These are phyloP conservation scores for Amoebophrya sp. DNA, from an alignment of 169 alveolate genomes.

Conservation along the genomic window DNA sequence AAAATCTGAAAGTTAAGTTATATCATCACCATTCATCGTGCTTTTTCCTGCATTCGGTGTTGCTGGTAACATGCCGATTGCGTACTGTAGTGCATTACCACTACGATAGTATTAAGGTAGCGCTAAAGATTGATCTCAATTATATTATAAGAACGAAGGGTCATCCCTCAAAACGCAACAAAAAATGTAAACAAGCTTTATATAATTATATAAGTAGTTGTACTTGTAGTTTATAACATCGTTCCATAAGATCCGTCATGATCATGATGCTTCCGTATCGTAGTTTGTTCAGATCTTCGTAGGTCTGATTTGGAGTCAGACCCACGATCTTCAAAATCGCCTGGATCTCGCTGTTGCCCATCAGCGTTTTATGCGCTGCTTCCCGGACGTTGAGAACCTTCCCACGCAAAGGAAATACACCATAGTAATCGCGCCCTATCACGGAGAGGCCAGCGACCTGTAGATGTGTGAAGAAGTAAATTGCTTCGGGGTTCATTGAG, in stretches of 20 bases:
- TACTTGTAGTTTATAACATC: not conserved
- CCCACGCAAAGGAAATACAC: slow-evolving; percentile 99
- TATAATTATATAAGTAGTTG: not conserved
- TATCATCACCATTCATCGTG: not conserved
- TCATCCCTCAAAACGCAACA: not conserved
- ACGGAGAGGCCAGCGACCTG: slow-evolving; percentile 95
- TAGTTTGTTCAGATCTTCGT: slow-evolving; percentile 52
- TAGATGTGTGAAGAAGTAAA: not conserved
- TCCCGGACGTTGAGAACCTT: slow-evolving; percentile 98
- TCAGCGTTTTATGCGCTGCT: slow-evolving; percentile 85
- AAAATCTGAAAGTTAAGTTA: not conserved
- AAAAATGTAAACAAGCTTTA: not conserved
- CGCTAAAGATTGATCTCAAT: not conserved
- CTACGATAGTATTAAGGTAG: slow-evolving; percentile 38
- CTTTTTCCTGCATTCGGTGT: not conserved
- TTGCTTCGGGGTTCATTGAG: no score
- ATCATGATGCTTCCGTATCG: slow-evolving; percentile 98
- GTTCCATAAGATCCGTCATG: slow-evolving; percentile 95
- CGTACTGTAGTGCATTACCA: not conserved
- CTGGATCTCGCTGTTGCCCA: slow-evolving; percentile 93
- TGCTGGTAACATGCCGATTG: not conserved
- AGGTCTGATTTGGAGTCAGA: slow-evolving; percentile 63
- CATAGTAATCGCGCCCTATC: slow-evolving; percentile 96
- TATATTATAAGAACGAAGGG: not conserved
- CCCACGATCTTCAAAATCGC: slow-evolving; percentile 92